phyloP scores from a whole-genome alignment of 208 protist species.

The Crithidia mellificae region DNA sequence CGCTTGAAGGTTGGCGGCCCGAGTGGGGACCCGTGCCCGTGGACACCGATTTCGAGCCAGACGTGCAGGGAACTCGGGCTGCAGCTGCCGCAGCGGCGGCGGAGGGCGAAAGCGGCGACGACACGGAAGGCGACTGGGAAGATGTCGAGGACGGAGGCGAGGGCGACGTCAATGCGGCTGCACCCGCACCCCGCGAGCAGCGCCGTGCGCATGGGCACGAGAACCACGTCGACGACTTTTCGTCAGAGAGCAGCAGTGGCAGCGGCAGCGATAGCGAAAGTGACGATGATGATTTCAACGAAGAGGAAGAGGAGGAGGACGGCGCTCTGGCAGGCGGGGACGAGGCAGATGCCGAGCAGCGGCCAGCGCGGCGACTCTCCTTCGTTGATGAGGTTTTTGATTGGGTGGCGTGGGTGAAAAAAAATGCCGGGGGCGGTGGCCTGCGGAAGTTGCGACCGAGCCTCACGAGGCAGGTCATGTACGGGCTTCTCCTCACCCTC shows the following conservation, averaged over 20 bases:
- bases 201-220: too few relatives aligned
- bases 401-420: slow-evolving; percentile 18
- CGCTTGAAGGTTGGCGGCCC: slow-evolving; percentile 4
- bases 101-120: neutral
- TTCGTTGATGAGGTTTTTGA: slow-evolving; percentile 33
- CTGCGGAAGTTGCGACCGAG: neutral
- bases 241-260: too few relatives aligned
- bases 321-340: neutral
- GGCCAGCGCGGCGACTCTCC: slow-evolving; percentile 3
- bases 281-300: neutral
- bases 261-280: slow-evolving; percentile 4
- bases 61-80: too few relatives aligned
- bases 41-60: slow-evolving; percentile 8
- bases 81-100: neutral
- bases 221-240: too few relatives aligned
- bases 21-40: slow-evolving; percentile 13
- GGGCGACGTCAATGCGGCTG: neutral
- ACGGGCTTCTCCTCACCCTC: slow-evolving; percentile 28
- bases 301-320: too few relatives aligned
- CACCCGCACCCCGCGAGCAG: too few relatives aligned
- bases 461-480: slow-evolving; percentile 5
- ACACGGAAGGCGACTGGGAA: neutral
- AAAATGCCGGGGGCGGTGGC: slow-evolving; percentile 10
- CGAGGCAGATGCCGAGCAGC: neutral
- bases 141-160: neutral